Evolutionary conservation across 2,329 filamentous ascomycete species (phyloP), one percentile per base, ranked within the genome.

Genomic region (Pseudocercospora vitis): DNA sequence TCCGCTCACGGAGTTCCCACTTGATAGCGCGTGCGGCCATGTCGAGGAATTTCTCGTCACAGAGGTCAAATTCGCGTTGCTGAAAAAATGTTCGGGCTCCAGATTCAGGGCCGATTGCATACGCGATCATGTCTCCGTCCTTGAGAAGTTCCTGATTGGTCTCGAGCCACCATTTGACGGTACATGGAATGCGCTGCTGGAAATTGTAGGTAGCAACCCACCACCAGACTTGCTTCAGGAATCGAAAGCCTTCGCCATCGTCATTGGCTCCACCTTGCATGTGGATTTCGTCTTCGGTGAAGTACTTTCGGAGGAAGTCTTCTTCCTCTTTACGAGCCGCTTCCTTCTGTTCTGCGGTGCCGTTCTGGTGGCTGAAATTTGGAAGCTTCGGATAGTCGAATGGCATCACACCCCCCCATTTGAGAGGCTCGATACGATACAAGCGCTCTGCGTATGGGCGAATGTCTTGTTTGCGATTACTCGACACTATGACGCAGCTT

Each of bases 141-240:
- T 55, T 46, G 45, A 61, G 48, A 16, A 65, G 39, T 2, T 58
- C 48, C 45, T 55, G 39, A 47, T 66, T 63, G 9, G 60, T 49
- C 21, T 61, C 29, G 24, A 64, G 53, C 64, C 63, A 65, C 56
- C 56, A 57, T 9, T 59, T 48, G 28, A 58, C 60, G 14, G 67
- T 56, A 8, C 31, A 42, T n/a, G 63, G 63, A 18, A 68, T 48
- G 26, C 65, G 62, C 8, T 35, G 35, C 16, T 66, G 42, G 19
- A 61, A 49, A 45, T 71, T 71, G 53, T 58, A 69, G n/a, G 63
- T 21, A 2, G 69, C 68, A 51, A 65, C 62, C 21, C 48, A 59
- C 50, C 63, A 64, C 58, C 65, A 69, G 12, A 63, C 68, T 42
- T 70, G 65, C 59, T 70, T 70, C 47, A 71, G 61, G 45, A 71